Percentiles rank a stretch among this genome's conserved stretches.
Conservation (phyloP, 495 filamentous ascomycete species). For the Tuber magnatum region DNA sequence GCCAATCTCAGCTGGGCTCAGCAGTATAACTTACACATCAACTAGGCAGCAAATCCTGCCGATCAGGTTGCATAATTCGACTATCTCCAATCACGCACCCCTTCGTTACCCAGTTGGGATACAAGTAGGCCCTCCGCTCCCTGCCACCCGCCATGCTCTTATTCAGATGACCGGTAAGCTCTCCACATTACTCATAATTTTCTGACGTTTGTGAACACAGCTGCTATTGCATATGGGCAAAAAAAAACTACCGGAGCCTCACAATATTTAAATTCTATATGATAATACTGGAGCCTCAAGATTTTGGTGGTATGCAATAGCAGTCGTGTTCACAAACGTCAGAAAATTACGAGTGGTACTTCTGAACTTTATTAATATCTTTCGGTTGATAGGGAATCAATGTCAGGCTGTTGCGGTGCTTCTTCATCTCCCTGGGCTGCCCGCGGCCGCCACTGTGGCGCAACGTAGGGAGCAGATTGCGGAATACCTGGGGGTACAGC, state of each 20-base stretch:
- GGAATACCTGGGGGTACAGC: too few relatives aligned
- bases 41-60: slow-evolving; percentile 18
- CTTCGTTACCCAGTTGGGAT: slow-evolving; percentile 16
- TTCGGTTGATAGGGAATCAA: slow-evolving; percentile 4
- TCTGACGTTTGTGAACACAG: too few relatives aligned
- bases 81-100: slow-evolving; percentile 6
- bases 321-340: too few relatives aligned
- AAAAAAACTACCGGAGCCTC: too few relatives aligned
- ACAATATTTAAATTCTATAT: too few relatives aligned
- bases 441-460: background rate
- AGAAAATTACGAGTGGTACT: too few relatives aligned
- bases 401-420: background rate
- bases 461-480: too few relatives aligned
- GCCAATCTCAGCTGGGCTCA: background rate
- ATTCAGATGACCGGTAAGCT: background rate
- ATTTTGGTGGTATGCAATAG: too few relatives aligned
- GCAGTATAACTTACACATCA: background rate
- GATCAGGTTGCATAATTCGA: slow-evolving; percentile 14
- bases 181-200: slow-evolving; percentile 5
- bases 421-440: background rate
- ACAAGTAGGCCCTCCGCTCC: slow-evolving; percentile 6
- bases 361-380: slow-evolving; percentile 14
- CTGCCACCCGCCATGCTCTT: background rate
- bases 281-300: too few relatives aligned
- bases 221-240: too few relatives aligned